Percentiles rank a stretch among this genome's conserved stretches.
Evolutionary conservation across 2,329 filamentous ascomycete species (phyloP).

Genomic region (Talaromyces sp.): DNA sequence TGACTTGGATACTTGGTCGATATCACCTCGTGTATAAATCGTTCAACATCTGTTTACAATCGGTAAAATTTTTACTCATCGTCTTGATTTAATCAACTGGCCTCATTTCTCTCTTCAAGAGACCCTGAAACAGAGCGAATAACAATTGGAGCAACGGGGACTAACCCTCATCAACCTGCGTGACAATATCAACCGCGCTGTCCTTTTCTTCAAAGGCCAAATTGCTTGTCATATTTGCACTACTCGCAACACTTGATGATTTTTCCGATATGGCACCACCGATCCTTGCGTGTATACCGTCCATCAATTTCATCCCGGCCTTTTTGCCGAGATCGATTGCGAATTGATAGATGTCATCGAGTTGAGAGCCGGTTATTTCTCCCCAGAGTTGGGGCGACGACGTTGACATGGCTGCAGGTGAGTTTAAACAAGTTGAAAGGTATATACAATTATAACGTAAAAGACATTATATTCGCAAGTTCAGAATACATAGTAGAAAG

Average conservation of each 20-base stretch:
- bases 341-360: conserved; percentile 64
- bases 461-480: not conserved
- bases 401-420: not conserved
- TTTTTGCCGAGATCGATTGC: conserved; percentile 65
- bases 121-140: not conserved
- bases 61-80: too few species aligned
- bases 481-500: not conserved
- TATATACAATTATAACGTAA: not conserved
- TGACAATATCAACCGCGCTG: conserved; percentile 71
- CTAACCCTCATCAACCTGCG: conserved; percentile 66
- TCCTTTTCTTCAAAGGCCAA: conserved; percentile 60
- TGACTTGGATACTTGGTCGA: conserved; percentile 58
- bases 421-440: not conserved
- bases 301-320: conserved; percentile 63
- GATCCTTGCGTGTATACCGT: conserved; percentile 56
- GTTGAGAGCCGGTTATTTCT: conserved; percentile 15
- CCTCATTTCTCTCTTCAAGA: not conserved
- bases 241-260: not conserved
- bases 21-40: conserved; percentile 61
- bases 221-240: conserved; percentile 20
- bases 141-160: not conserved
- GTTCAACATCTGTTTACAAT: conserved; percentile 57
- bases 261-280: conserved; percentile 24
- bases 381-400: not conserved
- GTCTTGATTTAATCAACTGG: not conserved